Conservation (phyloP, 345 rosid genomes). For the Bretschneidera sinensis region DNA sequence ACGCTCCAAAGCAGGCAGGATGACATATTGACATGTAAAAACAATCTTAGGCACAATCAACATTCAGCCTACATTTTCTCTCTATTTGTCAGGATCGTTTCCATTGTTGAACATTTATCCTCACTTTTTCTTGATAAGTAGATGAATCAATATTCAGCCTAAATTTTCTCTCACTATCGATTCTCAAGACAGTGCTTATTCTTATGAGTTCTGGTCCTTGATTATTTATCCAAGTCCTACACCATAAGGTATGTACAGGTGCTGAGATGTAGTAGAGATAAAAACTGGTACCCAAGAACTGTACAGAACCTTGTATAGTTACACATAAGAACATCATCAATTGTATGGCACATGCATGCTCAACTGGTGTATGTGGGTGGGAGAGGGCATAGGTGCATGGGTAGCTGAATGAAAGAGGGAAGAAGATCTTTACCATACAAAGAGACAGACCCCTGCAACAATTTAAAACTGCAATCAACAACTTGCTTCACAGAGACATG, state of each 20-base stretch:
- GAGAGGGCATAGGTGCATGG: not conserved
- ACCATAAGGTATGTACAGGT: not conserved
- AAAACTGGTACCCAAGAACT: no score
- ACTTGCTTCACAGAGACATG: constrained; percentile 60
- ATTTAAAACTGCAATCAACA: constrained; percentile 78
- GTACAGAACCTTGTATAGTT: not conserved
- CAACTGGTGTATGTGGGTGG: no score
- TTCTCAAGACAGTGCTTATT: not conserved
- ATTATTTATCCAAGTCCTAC: not conserved
- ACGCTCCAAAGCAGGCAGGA: no score
- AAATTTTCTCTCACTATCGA: not conserved
- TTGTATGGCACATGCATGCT: no score
- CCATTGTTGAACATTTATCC: not conserved
- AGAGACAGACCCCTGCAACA: constrained; percentile 65
- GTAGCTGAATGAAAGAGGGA: not conserved
- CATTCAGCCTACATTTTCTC: no score
- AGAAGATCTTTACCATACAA: constrained; percentile 45
- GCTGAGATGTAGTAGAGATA: no score
- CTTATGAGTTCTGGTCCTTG: not conserved
- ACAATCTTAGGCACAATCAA: no score
- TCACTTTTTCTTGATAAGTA: not conserved
- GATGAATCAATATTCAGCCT: not conserved
- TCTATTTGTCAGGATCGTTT: not conserved
- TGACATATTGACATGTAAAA: no score
- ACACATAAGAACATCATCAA: not conserved